These are phyloP conservation scores for Saxispiralis lemnorum DNA, from an alignment of 495 filamentous ascomycete species.

Conservation along the genomic window DNA sequence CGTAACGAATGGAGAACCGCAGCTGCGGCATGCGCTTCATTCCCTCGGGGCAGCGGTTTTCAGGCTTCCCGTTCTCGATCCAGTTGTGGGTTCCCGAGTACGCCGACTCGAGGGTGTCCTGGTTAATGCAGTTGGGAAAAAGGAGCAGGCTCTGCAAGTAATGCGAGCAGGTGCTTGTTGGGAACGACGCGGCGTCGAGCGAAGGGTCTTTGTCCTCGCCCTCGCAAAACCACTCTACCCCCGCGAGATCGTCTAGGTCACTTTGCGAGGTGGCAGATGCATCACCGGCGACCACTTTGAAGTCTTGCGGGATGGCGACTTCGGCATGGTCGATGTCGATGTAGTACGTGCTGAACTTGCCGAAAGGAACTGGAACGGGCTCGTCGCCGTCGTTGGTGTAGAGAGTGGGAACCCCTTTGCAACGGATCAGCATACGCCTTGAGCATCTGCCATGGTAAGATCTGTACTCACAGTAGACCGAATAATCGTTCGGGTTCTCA, in stretches of 20 bases:
- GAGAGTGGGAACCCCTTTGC: no score
- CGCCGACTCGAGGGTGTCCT: conserved; percentile 4
- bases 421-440: no score
- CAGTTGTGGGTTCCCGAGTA: conserved; percentile 6
- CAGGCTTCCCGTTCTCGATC: conserved; percentile 3
- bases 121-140: conserved; percentile 20
- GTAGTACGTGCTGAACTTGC: conserved; percentile 2
- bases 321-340: conserved; percentile 1
- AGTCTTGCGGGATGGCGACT: conserved; percentile 18
- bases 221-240: conserved; percentile 18
- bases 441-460: conserved; percentile 3
- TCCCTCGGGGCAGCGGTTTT: conserved; percentile 15
- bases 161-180: conserved; percentile 33
- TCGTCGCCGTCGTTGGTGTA: no score
- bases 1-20: conserved; percentile 21
- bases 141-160: conserved; percentile 33
- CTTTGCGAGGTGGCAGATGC: conserved; percentile 8
- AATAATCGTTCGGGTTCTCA: conserved; percentile 21
- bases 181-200: conserved; percentile 11
- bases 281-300: conserved; percentile 16
- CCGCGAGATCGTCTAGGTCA: conserved; percentile 6
- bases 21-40: conserved; percentile 19
- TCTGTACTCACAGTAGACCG: conserved; percentile 20
- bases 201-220: conserved; percentile 1
- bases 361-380: no score